Evolutionary conservation across 345 rosid species (phyloP).

Genomic region (Aquilaria malaccensis): DNA sequence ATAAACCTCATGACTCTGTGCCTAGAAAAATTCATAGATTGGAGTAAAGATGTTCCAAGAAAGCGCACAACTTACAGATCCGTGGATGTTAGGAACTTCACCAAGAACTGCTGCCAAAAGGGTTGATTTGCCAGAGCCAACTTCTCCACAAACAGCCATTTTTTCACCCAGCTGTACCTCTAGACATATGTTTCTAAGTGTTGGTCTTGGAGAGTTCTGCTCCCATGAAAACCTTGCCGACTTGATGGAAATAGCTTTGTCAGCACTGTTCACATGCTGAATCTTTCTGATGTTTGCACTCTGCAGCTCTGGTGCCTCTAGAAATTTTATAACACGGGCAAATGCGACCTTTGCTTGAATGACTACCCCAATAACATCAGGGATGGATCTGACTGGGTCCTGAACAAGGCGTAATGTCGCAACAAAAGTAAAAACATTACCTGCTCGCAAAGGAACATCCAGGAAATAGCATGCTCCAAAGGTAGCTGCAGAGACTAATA

Average conservation of each 20-base stretch:
- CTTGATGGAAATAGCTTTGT: slow-evolving; percentile 35
- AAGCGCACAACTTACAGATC: slow-evolving; percentile 45
- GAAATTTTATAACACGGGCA: slow-evolving; percentile 60
- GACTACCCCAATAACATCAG: slow-evolving; percentile 79
- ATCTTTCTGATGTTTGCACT: slow-evolving; percentile 36
- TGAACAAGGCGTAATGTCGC: slow-evolving; percentile 89
- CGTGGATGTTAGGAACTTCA: slow-evolving; percentile 59
- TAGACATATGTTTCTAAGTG: slow-evolving; percentile 53
- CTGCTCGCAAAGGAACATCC: slow-evolving; percentile 65
- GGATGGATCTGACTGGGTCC: slow-evolving; percentile 72
- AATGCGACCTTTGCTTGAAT: slow-evolving; percentile 93
- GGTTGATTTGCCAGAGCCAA: slow-evolving; percentile 96
- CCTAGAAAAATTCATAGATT: background rate
- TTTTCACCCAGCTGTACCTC: slow-evolving; percentile 57
- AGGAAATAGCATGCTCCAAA: slow-evolving; percentile 81
- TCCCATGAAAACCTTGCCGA: slow-evolving; percentile 87
- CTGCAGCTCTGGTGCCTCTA: slow-evolving; percentile 90
- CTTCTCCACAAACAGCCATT: slow-evolving; percentile 93
- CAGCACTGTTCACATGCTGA: slow-evolving; percentile 14
- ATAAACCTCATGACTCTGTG: too few relatives aligned
- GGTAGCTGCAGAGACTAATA: slow-evolving; percentile 82
- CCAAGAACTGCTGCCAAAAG: slow-evolving; percentile 88
- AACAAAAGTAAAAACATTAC: slow-evolving; percentile 88
- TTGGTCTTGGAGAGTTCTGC: slow-evolving; percentile 41
- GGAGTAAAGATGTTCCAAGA: too few relatives aligned